Evolutionary conservation across 768 basidiomycete species (phyloP).

Genomic region (Pulveroboletus sp.): DNA sequence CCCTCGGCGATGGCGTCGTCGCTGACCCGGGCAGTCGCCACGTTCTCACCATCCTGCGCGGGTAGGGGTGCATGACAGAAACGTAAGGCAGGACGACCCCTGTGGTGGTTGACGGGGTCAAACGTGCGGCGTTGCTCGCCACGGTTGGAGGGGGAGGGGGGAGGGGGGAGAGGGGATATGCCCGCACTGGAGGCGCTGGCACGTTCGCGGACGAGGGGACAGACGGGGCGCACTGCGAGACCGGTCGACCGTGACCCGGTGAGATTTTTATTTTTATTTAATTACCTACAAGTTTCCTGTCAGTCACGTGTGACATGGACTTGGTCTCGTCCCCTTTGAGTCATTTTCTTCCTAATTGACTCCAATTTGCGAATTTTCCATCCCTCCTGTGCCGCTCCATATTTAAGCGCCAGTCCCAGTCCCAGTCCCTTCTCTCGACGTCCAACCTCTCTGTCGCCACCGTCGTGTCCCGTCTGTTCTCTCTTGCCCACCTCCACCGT

Average conservation of each 20-base stretch:
- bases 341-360: slow-evolving; percentile 30
- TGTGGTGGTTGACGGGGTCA: not conserved
- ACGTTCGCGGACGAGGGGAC: too few species aligned
- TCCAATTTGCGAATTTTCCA: slow-evolving; percentile 33
- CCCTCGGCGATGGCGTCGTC: not conserved
- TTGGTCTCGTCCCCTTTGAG: slow-evolving; percentile 29
- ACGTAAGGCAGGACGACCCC: not conserved
- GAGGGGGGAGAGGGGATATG: too few species aligned
- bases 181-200: too few species aligned
- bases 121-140: not conserved
- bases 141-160: too few species aligned
- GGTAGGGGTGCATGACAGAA: not conserved
- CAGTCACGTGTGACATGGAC: slow-evolving; percentile 24
- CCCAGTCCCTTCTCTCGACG: slow-evolving; percentile 12
- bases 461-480: not conserved
- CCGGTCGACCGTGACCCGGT: not conserved
- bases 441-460: slow-evolving; percentile 9
- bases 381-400: slow-evolving; percentile 35
- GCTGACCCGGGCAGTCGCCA: not conserved
- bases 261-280: slow-evolving; percentile 3
- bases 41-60: not conserved
- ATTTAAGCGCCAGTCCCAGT: slow-evolving; percentile 26
- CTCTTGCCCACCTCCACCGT: not conserved
- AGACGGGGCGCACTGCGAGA: too few species aligned
- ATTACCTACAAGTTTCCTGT: not conserved